phyloP scores from a whole-genome alignment of 2,329 filamentous ascomycete genomes.

The Fusarium pseudocircinatum region DNA sequence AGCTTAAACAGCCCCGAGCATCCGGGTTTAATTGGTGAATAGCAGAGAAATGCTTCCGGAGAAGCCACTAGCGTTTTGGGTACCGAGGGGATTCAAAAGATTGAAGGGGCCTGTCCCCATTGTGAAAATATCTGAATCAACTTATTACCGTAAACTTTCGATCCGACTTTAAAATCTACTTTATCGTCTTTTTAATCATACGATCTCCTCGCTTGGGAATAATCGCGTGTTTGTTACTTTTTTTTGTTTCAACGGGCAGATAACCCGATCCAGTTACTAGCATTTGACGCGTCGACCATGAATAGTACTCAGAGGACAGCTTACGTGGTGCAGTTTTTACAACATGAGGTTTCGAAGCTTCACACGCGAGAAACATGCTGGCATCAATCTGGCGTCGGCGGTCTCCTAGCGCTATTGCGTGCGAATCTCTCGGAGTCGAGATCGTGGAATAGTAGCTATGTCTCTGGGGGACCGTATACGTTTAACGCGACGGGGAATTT shows the following conservation, averaged over 20 bases:
- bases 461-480: not conserved
- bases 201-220: not conserved
- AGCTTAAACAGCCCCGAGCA: not conserved
- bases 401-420: not conserved
- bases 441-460: not conserved
- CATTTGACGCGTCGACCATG: not conserved
- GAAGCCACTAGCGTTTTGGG: not conserved
- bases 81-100: too few species aligned
- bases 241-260: not conserved
- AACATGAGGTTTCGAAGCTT: not conserved
- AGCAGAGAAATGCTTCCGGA: not conserved
- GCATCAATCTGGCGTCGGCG: conserved; percentile 4
- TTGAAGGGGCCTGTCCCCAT: not conserved
- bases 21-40: not conserved
- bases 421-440: not conserved
- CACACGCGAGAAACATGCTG: conserved; percentile 1
- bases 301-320: not conserved
- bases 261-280: not conserved
- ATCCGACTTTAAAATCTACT: not conserved
- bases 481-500: conserved; percentile 1
- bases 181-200: not conserved
- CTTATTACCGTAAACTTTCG: not conserved
- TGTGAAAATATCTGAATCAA: not conserved
- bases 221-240: not conserved
- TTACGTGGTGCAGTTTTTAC: conserved; percentile 5